Evolutionary conservation across 208 protist genomes (phyloP).

Genomic region (Blechomonas ayalai): DNA sequence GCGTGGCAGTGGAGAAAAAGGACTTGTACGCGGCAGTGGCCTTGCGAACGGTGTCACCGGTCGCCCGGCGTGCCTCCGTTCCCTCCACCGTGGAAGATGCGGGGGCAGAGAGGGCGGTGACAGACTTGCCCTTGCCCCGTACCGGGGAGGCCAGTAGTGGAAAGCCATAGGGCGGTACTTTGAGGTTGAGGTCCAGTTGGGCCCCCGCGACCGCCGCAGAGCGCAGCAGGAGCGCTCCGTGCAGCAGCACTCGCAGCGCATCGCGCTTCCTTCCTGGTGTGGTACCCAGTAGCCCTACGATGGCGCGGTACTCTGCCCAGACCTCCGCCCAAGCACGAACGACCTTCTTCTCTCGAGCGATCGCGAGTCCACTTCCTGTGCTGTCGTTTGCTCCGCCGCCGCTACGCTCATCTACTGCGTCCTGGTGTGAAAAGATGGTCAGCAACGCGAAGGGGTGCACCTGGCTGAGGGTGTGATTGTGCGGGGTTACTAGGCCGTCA

Average conservation of each 20-base stretch:
- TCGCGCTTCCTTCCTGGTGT: conserved; percentile 63
- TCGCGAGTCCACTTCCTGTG: too few relatives aligned
- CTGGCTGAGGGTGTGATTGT: conserved; percentile 65
- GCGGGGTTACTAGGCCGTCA: conserved; percentile 51
- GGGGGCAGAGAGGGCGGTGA: too few relatives aligned
- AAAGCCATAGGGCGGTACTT: conserved; percentile 76
- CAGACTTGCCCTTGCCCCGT: conserved; percentile 17
- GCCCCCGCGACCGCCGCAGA: conserved; percentile 61
- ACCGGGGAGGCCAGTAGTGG: conserved; percentile 59
- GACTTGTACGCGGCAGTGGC: conserved; percentile 57
- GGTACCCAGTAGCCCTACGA: conserved; percentile 50
- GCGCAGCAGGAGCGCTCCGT: conserved; percentile 70
- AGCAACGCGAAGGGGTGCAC: conserved; percentile 81
- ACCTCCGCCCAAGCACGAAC: conserved; percentile 82
- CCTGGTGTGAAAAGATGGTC: conserved; percentile 66
- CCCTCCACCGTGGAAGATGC: conserved; percentile 7
- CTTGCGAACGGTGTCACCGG: conserved; percentile 57
- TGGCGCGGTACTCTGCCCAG: conserved; percentile 71
- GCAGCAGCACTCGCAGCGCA: conserved; percentile 69
- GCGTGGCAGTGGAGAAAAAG: conserved; percentile 54
- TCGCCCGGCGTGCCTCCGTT: conserved; percentile 24
- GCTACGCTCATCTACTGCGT: conserved; percentile 56
- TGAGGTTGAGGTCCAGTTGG: conserved; percentile 62
- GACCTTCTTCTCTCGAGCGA: conserved; percentile 31
- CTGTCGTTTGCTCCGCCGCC: too few relatives aligned